phyloP scores from a whole-genome alignment of 2,329 filamentous ascomycete species.

The Calycina herbarum region DNA sequence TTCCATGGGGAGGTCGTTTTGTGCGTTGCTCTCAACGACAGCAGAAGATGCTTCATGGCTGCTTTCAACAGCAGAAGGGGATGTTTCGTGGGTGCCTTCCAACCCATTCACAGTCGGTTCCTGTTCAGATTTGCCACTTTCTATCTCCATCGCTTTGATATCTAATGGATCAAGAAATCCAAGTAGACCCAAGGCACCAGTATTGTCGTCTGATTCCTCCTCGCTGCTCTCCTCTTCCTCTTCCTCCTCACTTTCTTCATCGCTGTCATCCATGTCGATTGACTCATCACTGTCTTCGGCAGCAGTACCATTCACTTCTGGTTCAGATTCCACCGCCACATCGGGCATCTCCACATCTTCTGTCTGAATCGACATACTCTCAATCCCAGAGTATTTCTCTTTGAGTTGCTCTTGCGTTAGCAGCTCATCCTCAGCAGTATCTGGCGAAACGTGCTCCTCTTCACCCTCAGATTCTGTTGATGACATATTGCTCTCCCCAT shows the following conservation, averaged over 20 bases:
- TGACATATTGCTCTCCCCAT: conserved; percentile 59
- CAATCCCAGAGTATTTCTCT: conserved; percentile 67
- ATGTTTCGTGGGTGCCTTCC: neutral
- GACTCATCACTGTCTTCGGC: conserved; percentile 61
- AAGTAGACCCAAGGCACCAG: conserved; percentile 43
- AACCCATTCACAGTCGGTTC: neutral
- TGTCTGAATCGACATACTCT: conserved; percentile 39
- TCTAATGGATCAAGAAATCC: conserved; percentile 38
- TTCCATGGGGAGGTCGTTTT: conserved; percentile 33
- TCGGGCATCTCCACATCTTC: conserved; percentile 39
- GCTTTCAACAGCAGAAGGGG: conserved; percentile 4
- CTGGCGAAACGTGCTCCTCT: conserved; percentile 47
- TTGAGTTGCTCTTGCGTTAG: conserved; percentile 69
- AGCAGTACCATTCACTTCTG: conserved; percentile 22
- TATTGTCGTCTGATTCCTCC: conserved; percentile 41
- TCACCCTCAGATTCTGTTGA: conserved; percentile 61
- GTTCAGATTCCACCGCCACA: conserved; percentile 22
- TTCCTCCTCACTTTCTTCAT: conserved; percentile 47
- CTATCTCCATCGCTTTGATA: conserved; percentile 37
- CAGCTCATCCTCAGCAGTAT: conserved; percentile 58
- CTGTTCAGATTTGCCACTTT: conserved; percentile 13
- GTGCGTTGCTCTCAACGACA: conserved; percentile 16
- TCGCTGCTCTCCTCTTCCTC: conserved; percentile 39
- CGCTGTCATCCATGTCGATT: conserved; percentile 66
- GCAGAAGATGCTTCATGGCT: neutral